A percentile compares a stretch with the other conserved stretches of the same genome.
Evolutionary conservation across 768 basidiomycete genomes (phyloP).

Genomic region (Serpula lacrymans): DNA sequence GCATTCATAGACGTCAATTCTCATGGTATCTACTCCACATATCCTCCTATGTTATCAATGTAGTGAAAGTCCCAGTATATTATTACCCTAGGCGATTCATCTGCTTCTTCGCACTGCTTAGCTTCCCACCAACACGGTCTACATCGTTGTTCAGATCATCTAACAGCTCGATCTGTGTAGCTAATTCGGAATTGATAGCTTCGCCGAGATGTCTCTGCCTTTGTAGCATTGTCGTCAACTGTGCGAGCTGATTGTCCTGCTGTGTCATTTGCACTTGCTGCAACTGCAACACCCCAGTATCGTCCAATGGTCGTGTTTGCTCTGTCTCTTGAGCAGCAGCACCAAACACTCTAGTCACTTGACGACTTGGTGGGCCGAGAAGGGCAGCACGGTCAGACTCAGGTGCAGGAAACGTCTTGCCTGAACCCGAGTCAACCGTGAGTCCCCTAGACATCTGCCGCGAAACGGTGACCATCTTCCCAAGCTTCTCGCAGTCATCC

Average conservation of each 20-base stretch:
- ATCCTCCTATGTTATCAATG: conserved; percentile 1
- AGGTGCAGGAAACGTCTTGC: conserved; percentile 40
- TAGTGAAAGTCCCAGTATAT: conserved; percentile 6
- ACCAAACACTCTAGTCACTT: conserved; percentile 79
- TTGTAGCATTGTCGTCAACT: conserved; percentile 76
- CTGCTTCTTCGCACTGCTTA: conserved; percentile 77
- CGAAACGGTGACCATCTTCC: conserved; percentile 79
- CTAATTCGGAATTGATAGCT: conserved; percentile 82
- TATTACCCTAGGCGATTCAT: conserved; percentile 69
- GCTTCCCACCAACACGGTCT: conserved; percentile 73
- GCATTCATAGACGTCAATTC: conserved; percentile 9
- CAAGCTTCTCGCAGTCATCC: conserved; percentile 88
- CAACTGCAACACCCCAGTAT: conserved; percentile 72
- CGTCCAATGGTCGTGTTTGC: conserved; percentile 83
- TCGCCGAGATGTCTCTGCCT: conserved; percentile 84
- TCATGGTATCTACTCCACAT: conserved; percentile 20
- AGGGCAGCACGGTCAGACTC: conserved; percentile 65
- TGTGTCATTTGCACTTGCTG: conserved; percentile 79
- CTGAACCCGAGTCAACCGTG: too few species aligned
- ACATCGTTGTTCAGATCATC: conserved; percentile 77
- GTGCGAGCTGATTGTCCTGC: conserved; percentile 80
- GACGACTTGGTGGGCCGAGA: conserved; percentile 43
- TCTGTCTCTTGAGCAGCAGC: conserved; percentile 74
- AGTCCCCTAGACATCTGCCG: conserved; percentile 46
- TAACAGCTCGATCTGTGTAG: conserved; percentile 79